Evolutionary conservation across 768 basidiomycete species (phyloP), one percentile per base, ranked within the genome.

Genomic region (Trametes punicea): DNA sequence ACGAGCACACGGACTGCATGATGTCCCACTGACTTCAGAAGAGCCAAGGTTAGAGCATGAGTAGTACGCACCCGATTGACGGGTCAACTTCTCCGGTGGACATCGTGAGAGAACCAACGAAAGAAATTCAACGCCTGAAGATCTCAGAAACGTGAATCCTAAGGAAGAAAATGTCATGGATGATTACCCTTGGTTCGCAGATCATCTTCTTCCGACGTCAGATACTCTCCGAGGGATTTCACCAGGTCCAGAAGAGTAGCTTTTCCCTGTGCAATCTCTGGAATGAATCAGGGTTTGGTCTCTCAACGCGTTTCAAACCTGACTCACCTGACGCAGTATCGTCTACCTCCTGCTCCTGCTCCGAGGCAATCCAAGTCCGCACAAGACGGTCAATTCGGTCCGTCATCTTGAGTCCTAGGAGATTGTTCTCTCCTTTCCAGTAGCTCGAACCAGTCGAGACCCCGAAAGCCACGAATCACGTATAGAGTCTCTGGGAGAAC

Each of bases 201-300:
- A 4, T 77, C 74, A 63, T 87, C 90, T 51, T 96, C 89, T 55
- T 94, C 90, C 2, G 91, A 85, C 0, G 91, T 95, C 13, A 99
- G 75, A 65, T 89, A 93, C 62, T 90, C 87, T 38, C 92, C 92
- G 0, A 97, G 79, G 23, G 85, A 84, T 67, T 91, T 93, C 31
- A 98, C 91, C 20, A 98, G 73, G 59, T 86, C 80, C 4, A 94
- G 74, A 13, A 97, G 74, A 18, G 84, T 80, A 8, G 81, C 70
- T 20, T 76, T 69, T 18, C 83, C 84, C 57, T 74, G 73, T 13
- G 82, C 79, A 51, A 85, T 72, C 46, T 73, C 84, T 85, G 61
- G 40, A 44, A 42, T 51, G 41, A 44, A 18, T 44, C 45, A 62
- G 3, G 36, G 51, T 36, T n/a, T 10, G 39, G 49, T 50, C 55